Evolutionary conservation across 1,284 basidiomycete genomes (phyloP).

Genomic region (Hypsizygus ulmarius): DNA sequence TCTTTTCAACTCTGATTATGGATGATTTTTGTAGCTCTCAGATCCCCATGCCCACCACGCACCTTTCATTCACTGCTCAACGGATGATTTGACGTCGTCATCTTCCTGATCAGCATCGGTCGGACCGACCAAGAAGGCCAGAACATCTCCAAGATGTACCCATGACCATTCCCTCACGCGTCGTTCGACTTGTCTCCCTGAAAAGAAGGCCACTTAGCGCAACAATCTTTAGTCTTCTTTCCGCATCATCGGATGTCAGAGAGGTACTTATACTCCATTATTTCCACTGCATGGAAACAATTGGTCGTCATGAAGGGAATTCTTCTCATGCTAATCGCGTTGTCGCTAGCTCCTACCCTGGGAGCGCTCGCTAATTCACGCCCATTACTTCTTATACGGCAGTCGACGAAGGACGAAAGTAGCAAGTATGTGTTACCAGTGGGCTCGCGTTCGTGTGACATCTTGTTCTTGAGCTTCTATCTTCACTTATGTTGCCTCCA

Average conservation of each 20-base stretch:
- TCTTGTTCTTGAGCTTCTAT: neutral
- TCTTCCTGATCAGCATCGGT: neutral
- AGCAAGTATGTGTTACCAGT: conserved; percentile 29
- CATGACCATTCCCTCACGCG: conserved; percentile 15
- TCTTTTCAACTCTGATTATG: too few relatives aligned
- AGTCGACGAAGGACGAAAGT: conserved; percentile 27
- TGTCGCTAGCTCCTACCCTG: conserved; percentile 8
- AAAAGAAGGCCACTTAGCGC: conserved; percentile 5
- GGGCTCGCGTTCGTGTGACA: conserved; percentile 28
- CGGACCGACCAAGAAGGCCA: conserved; percentile 12
- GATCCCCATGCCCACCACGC: too few relatives aligned
- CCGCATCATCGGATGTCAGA: conserved; percentile 14
- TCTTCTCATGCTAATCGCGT: conserved; percentile 10
- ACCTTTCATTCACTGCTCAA: too few relatives aligned
- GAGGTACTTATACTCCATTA: conserved; percentile 5
- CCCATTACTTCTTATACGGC: conserved; percentile 11
- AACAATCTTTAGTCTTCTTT: conserved; percentile 7
- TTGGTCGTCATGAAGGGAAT: conserved; percentile 10
- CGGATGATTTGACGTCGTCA: too few relatives aligned
- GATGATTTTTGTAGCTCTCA: too few relatives aligned
- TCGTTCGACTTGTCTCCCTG: conserved; percentile 2
- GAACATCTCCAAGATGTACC: conserved; percentile 8
- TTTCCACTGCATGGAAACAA: neutral
- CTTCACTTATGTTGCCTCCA: conserved; percentile 9
- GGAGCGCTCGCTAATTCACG: conserved; percentile 3